Conservation (phyloP, 805 yeast species). For the Pichia membranifaciens region DNA sequence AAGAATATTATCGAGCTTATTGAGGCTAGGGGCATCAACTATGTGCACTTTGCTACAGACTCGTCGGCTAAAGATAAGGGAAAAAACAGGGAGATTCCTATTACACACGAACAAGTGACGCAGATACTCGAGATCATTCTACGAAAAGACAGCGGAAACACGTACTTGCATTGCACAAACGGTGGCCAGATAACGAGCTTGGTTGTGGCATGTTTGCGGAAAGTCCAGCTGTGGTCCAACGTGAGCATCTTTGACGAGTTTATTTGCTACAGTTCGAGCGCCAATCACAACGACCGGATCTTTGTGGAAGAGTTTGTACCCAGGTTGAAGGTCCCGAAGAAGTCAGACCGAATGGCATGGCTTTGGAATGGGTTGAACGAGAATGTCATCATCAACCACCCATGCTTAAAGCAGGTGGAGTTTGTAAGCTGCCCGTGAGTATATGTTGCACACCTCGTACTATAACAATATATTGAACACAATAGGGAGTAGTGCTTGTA, state of each 20-base stretch:
- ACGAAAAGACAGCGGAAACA: conserved; percentile 56
- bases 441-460: too few species aligned
- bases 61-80: conserved; percentile 61
- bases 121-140: conserved; percentile 57
- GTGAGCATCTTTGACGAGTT: conserved; percentile 86
- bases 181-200: conserved; percentile 86
- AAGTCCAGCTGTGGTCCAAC: conserved; percentile 80
- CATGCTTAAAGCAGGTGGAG: conserved; percentile 34
- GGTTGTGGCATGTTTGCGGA: conserved; percentile 79
- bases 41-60: conserved; percentile 64
- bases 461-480: too few species aligned
- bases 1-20: conserved; percentile 49
- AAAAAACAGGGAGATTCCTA: conserved; percentile 77
- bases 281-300: conserved; percentile 74
- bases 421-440: conserved; percentile 8
- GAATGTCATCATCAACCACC: conserved; percentile 54
- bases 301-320: conserved; percentile 80
- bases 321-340: conserved; percentile 46
- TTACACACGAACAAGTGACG: conserved; percentile 57
- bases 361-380: conserved; percentile 59
- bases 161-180: conserved; percentile 80
- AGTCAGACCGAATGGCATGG: conserved; percentile 48
- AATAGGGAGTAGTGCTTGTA: too few species aligned
- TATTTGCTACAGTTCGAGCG: conserved; percentile 64
- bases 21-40: conserved; percentile 42